Conservation (phyloP, 148 eudicot genomes). For the Rhododendron molle region DNA sequence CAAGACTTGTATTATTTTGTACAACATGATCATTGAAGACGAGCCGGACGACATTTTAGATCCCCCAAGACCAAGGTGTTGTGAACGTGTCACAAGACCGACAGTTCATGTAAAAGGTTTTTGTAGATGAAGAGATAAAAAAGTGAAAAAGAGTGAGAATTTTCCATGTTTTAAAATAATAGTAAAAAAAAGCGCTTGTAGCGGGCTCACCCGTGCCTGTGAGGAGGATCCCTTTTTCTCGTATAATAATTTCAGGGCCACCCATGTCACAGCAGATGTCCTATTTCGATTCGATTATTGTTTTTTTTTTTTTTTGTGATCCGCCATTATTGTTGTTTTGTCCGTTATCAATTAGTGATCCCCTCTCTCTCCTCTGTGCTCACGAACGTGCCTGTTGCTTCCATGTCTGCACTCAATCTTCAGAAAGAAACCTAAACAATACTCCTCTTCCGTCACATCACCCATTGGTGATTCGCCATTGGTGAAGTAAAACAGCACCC, state of each 20-base stretch:
- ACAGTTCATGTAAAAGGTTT: no score
- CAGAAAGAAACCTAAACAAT: not conserved
- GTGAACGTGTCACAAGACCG: no score
- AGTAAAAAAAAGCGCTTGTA: no score
- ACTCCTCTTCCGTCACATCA: not conserved
- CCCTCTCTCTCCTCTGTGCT: not conserved
- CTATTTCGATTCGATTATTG: not conserved
- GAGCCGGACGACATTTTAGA: no score
- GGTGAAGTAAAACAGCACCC: not conserved
- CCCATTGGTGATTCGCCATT: not conserved
- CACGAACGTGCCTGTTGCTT: not conserved
- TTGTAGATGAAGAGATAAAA: no score
- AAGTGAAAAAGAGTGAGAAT: no score
- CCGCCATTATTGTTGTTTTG: not conserved
- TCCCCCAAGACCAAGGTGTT: no score
- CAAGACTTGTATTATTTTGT: no score
- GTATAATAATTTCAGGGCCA: not conserved
- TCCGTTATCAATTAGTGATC: not conserved
- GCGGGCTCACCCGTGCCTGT: no score
- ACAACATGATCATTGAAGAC: no score
- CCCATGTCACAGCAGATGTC: not conserved
- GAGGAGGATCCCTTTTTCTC: not conserved
- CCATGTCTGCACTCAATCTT: not conserved
- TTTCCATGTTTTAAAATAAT: no score
- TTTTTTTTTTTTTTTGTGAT: no score